These are phyloP conservation scores for Apiotrichum veenhuisii DNA, from an alignment of 1,284 basidiomycete genomes.

Conservation along the genomic window DNA sequence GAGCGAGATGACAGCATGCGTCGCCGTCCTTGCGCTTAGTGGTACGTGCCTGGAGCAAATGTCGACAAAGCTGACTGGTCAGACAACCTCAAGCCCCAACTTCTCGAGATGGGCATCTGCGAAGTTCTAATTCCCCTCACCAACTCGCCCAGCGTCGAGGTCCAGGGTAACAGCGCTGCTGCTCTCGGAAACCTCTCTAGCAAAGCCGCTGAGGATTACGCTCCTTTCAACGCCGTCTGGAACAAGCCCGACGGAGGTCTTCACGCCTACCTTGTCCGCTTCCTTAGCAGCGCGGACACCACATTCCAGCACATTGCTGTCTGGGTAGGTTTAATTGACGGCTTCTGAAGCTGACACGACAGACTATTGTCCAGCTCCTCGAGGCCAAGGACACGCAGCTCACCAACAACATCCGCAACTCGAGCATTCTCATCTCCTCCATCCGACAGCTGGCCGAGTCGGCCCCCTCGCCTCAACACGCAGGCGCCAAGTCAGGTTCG, in stretches of 20 bases:
- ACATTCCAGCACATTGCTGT: slow-evolving; percentile 99
- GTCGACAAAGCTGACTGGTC: not conserved
- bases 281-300: slow-evolving; percentile 90
- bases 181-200: slow-evolving; percentile 96
- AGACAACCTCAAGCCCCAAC: slow-evolving; percentile 92
- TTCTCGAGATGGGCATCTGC: slow-evolving; percentile 97
- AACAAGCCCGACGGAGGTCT: slow-evolving; percentile 95
- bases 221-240: slow-evolving; percentile 97
- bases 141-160: slow-evolving; percentile 92
- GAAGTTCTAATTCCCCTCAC: slow-evolving; percentile 97
- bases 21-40: slow-evolving; percentile 87
- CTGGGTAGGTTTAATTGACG: slow-evolving; percentile 56
- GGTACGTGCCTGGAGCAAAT: slow-evolving; percentile 55
- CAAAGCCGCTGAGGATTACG: slow-evolving; percentile 91
- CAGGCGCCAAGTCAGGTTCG: slow-evolving; percentile 27
- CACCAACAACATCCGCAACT: slow-evolving; percentile 80
- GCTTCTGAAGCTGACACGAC: slow-evolving; percentile 2
- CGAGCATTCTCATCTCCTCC: slow-evolving; percentile 72
- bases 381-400: slow-evolving; percentile 92
- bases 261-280: slow-evolving; percentile 90
- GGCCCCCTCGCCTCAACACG: slow-evolving; percentile 60
- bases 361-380: slow-evolving; percentile 90
- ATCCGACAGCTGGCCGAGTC: slow-evolving; percentile 76
- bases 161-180: slow-evolving; percentile 97
- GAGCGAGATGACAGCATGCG: slow-evolving; percentile 99